phyloP scores from a whole-genome alignment of 1,139 yeast genomes.

The Saccharomycopsis hybrid region DNA sequence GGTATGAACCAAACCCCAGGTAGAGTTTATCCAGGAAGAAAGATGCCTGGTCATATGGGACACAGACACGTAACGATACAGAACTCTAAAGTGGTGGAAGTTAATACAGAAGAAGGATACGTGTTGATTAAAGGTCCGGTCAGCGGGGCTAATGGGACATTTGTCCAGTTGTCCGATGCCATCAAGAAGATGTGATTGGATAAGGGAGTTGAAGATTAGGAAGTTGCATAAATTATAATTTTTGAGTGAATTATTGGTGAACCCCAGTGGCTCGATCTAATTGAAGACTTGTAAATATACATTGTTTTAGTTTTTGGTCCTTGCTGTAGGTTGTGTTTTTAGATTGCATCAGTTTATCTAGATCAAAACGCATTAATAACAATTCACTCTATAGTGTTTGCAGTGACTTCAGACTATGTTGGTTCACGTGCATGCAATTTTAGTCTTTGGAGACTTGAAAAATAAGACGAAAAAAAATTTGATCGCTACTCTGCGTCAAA shows the following conservation, averaged over 20 bases:
- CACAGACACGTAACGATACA: slow-evolving; percentile 64
- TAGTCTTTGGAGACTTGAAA: too few relatives aligned
- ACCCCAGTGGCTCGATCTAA: too few relatives aligned
- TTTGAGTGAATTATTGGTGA: too few relatives aligned
- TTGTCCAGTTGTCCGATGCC: slow-evolving; percentile 75
- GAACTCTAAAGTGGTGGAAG: slow-evolving; percentile 70
- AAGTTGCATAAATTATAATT: too few relatives aligned
- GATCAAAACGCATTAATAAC: too few relatives aligned
- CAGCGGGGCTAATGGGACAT: slow-evolving; percentile 80
- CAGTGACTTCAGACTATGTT: too few relatives aligned
- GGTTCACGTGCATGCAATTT: too few relatives aligned
- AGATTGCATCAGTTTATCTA: too few relatives aligned
- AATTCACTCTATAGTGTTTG: too few relatives aligned
- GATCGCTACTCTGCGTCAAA: too few relatives aligned
- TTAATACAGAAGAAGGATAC: slow-evolving; percentile 75
- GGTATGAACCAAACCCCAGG: slow-evolving; percentile 97
- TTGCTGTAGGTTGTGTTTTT: too few relatives aligned
- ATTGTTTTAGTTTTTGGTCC: not conserved
- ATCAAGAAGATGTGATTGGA: slow-evolving; percentile 33
- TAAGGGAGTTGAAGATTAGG: not conserved
- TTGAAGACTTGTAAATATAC: not conserved
- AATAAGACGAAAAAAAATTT: too few relatives aligned
- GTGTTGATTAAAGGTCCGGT: slow-evolving; percentile 83
- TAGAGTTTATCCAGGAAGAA: slow-evolving; percentile 92
- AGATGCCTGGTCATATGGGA: slow-evolving; percentile 99